A percentile compares a stretch with the other conserved stretches of the same genome.
Conservation (phyloP, 108 stramenopile genomes). For the Nitzschia palea region DNA sequence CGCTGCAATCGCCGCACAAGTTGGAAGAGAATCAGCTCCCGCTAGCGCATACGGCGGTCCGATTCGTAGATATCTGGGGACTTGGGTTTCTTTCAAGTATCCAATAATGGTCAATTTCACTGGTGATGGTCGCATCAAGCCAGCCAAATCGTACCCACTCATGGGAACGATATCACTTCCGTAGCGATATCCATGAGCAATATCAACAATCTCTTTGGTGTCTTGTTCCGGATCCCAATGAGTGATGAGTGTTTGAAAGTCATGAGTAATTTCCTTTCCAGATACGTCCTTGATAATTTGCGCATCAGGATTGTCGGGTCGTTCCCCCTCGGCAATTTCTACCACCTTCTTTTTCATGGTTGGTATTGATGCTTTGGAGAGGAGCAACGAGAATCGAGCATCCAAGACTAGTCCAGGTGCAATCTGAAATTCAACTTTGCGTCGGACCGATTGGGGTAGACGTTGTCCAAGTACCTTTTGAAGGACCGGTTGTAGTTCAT, state of each 20-base stretch:
- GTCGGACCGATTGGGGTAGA: constrained; percentile 33
- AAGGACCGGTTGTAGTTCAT: constrained; percentile 55
- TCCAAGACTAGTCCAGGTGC: constrained; percentile 59
- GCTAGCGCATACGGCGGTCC: constrained; percentile 69
- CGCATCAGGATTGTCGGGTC: constrained; percentile 28
- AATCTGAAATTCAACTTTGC: constrained; percentile 63
- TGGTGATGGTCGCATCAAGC: constrained; percentile 46
- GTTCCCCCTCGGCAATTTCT: constrained; percentile 1
- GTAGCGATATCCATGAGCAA: constrained; percentile 62
- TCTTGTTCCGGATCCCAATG: constrained; percentile 55
- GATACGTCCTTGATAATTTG: constrained; percentile 42
- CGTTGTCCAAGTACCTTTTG: constrained; percentile 34
- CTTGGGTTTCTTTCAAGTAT: constrained; percentile 41
- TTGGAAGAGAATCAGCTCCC: constrained; percentile 55
- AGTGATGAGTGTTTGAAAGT: constrained; percentile 28
- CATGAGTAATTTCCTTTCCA: constrained; percentile 43
- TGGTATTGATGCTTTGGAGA: constrained; percentile 42
- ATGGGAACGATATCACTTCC: constrained; percentile 76
- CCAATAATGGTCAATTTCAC: constrained; percentile 68
- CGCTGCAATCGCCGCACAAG: constrained; percentile 68
- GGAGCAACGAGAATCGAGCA: constrained; percentile 45
- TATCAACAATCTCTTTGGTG: constrained; percentile 33
- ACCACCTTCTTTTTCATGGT: constrained; percentile 33
- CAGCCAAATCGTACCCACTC: constrained; percentile 67
- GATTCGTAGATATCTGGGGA: constrained; percentile 43